A percentile compares a stretch with the other conserved stretches of the same genome.
Evolutionary conservation across 140 eudicot genomes (phyloP).

Genomic region (Oenanthe javanica): DNA sequence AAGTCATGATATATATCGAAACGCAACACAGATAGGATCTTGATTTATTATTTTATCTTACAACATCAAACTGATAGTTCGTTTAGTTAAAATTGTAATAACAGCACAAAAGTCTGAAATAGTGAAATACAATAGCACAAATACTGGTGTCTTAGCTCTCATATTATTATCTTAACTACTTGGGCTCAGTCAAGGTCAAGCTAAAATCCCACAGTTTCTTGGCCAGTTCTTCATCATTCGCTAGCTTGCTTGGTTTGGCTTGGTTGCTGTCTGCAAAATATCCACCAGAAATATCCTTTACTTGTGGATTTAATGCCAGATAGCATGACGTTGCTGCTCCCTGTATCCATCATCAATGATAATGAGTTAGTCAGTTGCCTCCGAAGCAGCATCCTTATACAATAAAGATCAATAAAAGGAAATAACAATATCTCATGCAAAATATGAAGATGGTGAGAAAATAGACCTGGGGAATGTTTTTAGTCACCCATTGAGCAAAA

Average conservation of each 20-base stretch:
- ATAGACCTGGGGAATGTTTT: constrained; percentile 55
- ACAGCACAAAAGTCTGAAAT: background rate
- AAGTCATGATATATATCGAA: background rate
- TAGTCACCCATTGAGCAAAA: constrained; percentile 42
- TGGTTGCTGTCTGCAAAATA: constrained; percentile 63
- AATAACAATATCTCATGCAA: constrained; percentile 11
- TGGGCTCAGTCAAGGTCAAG: constrained; percentile 25
- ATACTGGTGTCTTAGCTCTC: background rate
- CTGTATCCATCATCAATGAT: constrained; percentile 15
- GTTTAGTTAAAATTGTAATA: background rate
- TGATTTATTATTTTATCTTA: background rate
- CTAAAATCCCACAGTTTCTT: constrained; percentile 83
- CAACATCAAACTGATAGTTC: background rate
- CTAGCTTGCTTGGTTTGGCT: constrained; percentile 28
- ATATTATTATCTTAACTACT: background rate
- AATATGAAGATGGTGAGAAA: background rate
- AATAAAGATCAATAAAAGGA: constrained; percentile 22
- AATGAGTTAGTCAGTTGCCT: background rate
- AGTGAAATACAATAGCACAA: background rate
- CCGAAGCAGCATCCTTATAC: background rate
- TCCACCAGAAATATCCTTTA: constrained; percentile 43
- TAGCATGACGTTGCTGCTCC: constrained; percentile 90
- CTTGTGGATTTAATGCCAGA: constrained; percentile 63
- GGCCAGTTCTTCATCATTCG: constrained; percentile 49
- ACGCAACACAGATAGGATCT: background rate